Percentiles rank a stretch among this genome's conserved stretches.
Evolutionary conservation across 768 basidiomycete species (phyloP).

Genomic region (Pholiota microspora): DNA sequence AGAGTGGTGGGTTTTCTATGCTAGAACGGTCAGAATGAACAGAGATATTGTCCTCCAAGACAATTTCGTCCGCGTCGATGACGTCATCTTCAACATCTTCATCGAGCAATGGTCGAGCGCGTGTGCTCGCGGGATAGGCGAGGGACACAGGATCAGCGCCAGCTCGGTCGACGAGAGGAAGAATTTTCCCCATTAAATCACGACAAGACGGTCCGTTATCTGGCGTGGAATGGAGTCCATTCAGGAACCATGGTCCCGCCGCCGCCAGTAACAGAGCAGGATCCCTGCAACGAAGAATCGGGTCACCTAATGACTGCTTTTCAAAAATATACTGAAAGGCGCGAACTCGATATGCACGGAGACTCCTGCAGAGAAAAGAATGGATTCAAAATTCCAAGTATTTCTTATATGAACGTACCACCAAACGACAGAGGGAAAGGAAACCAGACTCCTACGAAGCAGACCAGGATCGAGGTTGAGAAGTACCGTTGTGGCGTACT

Average conservation of each 20-base stretch:
- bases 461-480: neutral
- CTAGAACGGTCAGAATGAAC: neutral
- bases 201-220: conserved; percentile 19
- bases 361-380: conserved; percentile 17
- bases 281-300: neutral
- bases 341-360: conserved; percentile 17
- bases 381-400: no score
- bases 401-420: conserved; percentile 5
- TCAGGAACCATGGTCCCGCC: conserved; percentile 21
- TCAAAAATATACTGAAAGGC: conserved; percentile 16
- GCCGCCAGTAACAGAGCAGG: conserved; percentile 22
- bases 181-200: conserved; percentile 18
- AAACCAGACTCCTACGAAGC: conserved; percentile 9
- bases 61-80: neutral
- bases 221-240: conserved; percentile 24
- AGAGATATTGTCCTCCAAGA: neutral
- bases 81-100: conserved; percentile 1
- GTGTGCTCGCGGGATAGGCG: conserved; percentile 10
- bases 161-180: conserved; percentile 16
- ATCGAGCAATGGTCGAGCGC: neutral
- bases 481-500: conserved; percentile 8
- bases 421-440: conserved; percentile 5
- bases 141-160: conserved; percentile 14
- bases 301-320: conserved; percentile 12
- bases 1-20: neutral